Evolutionary conservation across 345 rosid species (phyloP).

Genomic region (Gossypium thurberi): DNA sequence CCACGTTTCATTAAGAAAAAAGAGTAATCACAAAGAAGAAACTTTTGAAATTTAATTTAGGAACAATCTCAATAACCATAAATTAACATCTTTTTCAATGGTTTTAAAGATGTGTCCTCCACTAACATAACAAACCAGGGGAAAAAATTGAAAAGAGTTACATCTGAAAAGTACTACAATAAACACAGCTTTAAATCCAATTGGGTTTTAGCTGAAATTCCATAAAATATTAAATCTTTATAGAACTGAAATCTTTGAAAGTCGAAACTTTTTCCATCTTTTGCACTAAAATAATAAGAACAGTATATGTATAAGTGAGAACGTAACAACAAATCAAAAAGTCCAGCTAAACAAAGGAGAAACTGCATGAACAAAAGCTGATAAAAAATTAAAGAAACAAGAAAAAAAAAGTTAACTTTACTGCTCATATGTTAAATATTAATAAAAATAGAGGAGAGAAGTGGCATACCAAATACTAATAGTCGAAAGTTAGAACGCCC

Average conservation of each 20-base stretch:
- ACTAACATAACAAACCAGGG: constrained; percentile 4
- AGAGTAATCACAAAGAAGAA: background rate
- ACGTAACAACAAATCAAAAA: background rate
- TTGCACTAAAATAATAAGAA: background rate
- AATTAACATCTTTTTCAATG: constrained; percentile 2
- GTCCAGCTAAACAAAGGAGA: background rate
- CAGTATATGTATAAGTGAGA: background rate
- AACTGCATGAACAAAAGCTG: background rate
- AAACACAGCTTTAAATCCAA: constrained; percentile 4
- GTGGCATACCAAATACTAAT: background rate
- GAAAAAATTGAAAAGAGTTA: background rate
- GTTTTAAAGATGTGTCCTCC: constrained; percentile 15
- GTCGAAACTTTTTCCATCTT: background rate
- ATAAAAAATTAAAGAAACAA: background rate
- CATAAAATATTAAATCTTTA: background rate
- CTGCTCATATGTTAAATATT: background rate
- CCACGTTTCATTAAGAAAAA: background rate
- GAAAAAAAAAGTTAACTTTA: background rate
- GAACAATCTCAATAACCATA: background rate
- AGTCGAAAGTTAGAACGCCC: background rate
- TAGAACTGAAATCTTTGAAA: background rate
- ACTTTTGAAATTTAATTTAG: constrained; percentile 5
- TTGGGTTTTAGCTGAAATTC: background rate
- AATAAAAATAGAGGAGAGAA: background rate
- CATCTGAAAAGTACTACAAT: background rate